Evolutionary conservation across 179 eudicot species (phyloP), one percentile per base, ranked within the genome.

Genomic region (Sideroxylon spinosum): DNA sequence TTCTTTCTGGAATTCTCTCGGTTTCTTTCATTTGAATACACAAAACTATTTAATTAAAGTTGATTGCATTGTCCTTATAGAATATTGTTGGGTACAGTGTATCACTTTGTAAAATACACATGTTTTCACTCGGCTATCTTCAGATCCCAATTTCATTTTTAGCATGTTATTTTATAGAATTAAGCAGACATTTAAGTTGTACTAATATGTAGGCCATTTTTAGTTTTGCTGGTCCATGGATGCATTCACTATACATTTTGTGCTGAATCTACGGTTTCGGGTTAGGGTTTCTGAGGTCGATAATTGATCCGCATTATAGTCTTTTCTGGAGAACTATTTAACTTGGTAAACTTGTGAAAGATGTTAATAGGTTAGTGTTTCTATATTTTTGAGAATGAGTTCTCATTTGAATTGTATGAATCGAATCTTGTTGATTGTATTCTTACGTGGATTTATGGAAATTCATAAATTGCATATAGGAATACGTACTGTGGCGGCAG

Each of bases 231-330:
- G 57, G 29, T 70, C 17, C 61, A 13, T 25, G 46, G 20, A 71
- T 17, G 26, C n/a, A 28, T 71, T 17, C 50, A 50, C 44, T 28
- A 65, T 11, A 76, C 17, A 19, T 49, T 9, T 7, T 13, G 48
- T 65, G 16, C 61, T 48, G 23, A 20, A 16, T 67, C 4, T 44
- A n/a, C 29, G 73, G 72, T 46, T 46, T 66, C 11, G 13, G 20
- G 32, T 6, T 76, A 76, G 73, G 79, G 73, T 53, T 76, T 64
- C 67, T 67, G 73, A 12, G 63, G 65, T 67, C 69, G 53, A 29
- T 66, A 19, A 7, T 22, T 29, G 52, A n/a, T 49, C 4, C 49
- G 17, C 52, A 52, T n/a, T 28, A 52, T 25, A 12, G n/a, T 11
- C 11, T 29, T 10, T 4, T 12, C 28, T 76, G 6, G 23, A 26